Evolutionary conservation across 208 protist genomes (phyloP), one percentile per base, ranked within the genome.

Genomic region (Crithidia fasciculata): DNA sequence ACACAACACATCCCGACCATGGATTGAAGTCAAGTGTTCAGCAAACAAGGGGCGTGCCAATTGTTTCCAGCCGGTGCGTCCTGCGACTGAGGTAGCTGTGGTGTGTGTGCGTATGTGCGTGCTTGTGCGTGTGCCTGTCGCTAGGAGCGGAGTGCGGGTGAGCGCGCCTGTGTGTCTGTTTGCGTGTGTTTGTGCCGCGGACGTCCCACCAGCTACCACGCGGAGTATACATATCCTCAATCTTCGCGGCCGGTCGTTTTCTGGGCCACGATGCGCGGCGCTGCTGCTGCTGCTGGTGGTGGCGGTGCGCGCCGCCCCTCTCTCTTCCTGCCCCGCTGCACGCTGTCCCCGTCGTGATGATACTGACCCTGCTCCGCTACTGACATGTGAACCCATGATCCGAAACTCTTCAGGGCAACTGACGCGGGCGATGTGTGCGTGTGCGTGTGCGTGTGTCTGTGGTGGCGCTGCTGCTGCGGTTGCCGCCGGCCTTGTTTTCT

Each of bases 1-100:
- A 58, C 54, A 58, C 19, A 58, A 40, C 54, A 61, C 65, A 71
- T 61, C 65, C 50, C 54, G 54, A 87, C 66, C 55, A 81, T 84
- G 79, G 83, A 87, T 84, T 87, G 83, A 84, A 76, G 57, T 84
- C 72, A 74, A 87, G 83, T 87, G 83, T 87, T 74, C 69, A 66
- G 16, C 65, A 58, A 82, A 59, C 44, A 72, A 80, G 78, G 78
- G 71, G 68, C 78, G 74, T 68, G 73, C 78, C 82, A 87, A 70
- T 69, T 12, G 65, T 76, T 87, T 87, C 79, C 79, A 84, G 83
- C 83, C 70, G 83, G 83, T 70, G 79, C 71, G 74, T 63, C 75
- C 73, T 82, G 76, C 71, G 79, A 78, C 83, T 71, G 79, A 84
- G 79, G 59, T 80, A 75, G 69, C 76, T 45, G 15, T 18, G 40